Base-by-base conservation (phyloP, 2,329 filamentous ascomycete species). In the Pseudopithomyces chartarum region DNA sequence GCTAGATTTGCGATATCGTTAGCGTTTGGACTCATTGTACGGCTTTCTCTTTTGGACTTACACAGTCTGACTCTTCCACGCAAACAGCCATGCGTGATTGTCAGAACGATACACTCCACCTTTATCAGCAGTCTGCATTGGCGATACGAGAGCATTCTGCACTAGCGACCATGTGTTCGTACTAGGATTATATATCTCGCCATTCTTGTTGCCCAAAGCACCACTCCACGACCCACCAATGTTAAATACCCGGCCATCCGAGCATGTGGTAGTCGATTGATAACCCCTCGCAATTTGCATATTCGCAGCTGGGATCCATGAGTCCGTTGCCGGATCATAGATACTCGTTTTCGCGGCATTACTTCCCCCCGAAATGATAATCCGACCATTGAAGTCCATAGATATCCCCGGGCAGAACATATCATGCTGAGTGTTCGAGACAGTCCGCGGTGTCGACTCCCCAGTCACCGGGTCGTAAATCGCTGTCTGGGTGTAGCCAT, bases 231-330 rank as follows among this genome's bases (percentile, higher is more conserved):
- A 84, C 3, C 85, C 85, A 17, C 85, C 85, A 36, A 87, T 85
- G 12, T 78, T 80, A 68, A 87, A 87, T 22, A 86, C 78, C 0
- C 79, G 74, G 4, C 85, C 85, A 56, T 85, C 78, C 0, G 83
- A 82, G 1, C 80, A 64, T 0, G 80, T 84, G 0, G 79, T 73
- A 0, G 80, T 79, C 0, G 83, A 71, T 49, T 87, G 84, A 45
- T 82, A 87, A 80, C 85, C 87, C 56, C 87, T 85, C 7, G 83
- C 82, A 34, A 84, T 74, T 61, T 85, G 77, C 80, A 85, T 85
- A 3, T 77, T 68, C 36, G 73, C 76, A 0, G 82, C 75, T 12
- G 70, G 60, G 0, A 71, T 80, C 84, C 84, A 87, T 2, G 68
- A 67, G 40, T 82, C 76, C 4, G 70, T 63, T 1, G 57, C 64